phyloP scores from a whole-genome alignment of 345 rosid species.

The Syzygium aqueum region DNA sequence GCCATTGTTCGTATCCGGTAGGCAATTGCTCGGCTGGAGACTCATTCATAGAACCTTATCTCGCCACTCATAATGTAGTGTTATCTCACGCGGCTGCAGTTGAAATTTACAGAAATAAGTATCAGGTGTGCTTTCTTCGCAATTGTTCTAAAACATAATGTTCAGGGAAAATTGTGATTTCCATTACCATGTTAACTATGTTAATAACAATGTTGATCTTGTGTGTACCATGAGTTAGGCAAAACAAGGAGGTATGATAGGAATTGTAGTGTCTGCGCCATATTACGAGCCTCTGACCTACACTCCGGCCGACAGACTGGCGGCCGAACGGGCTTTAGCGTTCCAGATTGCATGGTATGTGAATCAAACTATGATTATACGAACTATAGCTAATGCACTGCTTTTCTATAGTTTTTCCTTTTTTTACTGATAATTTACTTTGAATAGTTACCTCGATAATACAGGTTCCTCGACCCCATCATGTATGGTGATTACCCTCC shows the following conservation, averaged over 20 bases:
- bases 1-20: slow-evolving; percentile 29
- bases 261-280: slow-evolving; percentile 6
- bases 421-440: background rate
- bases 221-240: slow-evolving; percentile 1
- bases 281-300: slow-evolving; percentile 18
- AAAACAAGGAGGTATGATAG: slow-evolving; percentile 17
- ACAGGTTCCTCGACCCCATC: slow-evolving; percentile 7
- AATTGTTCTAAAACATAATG: background rate
- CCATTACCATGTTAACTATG: background rate
- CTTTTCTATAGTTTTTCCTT: background rate
- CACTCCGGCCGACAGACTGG: slow-evolving; percentile 9
- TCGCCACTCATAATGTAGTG: slow-evolving; percentile 44
- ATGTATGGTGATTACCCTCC: slow-evolving; percentile 6
- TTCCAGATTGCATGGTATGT: slow-evolving; percentile 5
- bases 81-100: slow-evolving; percentile 17
- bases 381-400: background rate
- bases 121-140: slow-evolving; percentile 8
- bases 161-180: background rate
- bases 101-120: slow-evolving; percentile 12
- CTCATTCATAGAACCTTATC: slow-evolving; percentile 43
- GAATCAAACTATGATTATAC: background rate
- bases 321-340: slow-evolving; percentile 15
- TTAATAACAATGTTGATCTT: background rate
- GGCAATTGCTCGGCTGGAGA: slow-evolving; percentile 48
- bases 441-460: background rate